Evolutionary conservation across 1,139 yeast species (phyloP).

Genomic region (Yamadazyma trypodendri): DNA sequence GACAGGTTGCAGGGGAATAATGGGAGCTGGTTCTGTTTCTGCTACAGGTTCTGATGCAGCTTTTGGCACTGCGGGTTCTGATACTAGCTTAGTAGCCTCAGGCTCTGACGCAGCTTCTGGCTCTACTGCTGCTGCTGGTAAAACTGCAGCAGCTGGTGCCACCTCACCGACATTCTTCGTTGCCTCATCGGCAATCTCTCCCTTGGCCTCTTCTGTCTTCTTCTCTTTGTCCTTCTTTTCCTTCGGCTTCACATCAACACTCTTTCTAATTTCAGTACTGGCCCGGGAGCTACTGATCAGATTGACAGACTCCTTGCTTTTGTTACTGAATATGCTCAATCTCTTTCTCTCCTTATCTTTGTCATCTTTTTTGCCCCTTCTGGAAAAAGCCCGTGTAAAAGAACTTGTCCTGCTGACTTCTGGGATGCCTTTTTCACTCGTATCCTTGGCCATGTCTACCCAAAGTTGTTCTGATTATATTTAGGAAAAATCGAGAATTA

Average conservation of each 20-base stretch:
- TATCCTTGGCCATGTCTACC: conserved; percentile 4
- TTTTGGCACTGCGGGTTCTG: conserved; percentile 1
- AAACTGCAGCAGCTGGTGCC: background rate
- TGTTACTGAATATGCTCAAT: conserved; percentile 15
- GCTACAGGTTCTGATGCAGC: conserved; percentile 1
- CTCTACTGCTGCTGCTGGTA: background rate
- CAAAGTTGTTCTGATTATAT: no score
- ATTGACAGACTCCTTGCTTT: conserved; percentile 13
- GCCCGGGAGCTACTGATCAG: conserved; percentile 7
- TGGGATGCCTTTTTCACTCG: conserved; percentile 6
- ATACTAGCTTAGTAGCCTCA: background rate
- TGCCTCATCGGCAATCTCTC: background rate
- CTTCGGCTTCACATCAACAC: background rate
- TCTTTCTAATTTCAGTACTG: conserved; percentile 1
- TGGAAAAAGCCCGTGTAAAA: conserved; percentile 10
- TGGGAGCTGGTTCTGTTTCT: background rate
- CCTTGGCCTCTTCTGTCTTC: background rate
- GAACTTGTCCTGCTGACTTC: conserved; percentile 11
- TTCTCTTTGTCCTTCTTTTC: conserved; percentile 5
- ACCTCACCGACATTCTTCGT: background rate
- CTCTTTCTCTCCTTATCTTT: conserved; percentile 17
- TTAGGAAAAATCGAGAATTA: background rate
- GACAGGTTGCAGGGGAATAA: no score
- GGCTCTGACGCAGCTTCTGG: background rate
- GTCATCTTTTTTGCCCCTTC: conserved; percentile 10